phyloP scores from a whole-genome alignment of 176 grass and related monocot species.

The Oryza nivara region DNA sequence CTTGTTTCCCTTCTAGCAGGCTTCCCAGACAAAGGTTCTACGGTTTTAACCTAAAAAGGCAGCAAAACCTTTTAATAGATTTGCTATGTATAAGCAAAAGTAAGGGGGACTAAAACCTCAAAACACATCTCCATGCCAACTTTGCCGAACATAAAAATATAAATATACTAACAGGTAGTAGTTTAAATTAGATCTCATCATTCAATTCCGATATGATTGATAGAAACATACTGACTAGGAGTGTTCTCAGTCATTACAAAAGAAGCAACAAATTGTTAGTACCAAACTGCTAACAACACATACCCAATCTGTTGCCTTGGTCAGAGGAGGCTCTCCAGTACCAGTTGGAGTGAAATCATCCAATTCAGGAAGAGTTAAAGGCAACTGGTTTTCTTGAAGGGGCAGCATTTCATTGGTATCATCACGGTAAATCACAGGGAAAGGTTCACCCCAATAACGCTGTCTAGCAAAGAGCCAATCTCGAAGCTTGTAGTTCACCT shows the following conservation, averaged over 20 bases:
- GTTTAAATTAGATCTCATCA: neutral
- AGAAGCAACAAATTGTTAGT: neutral
- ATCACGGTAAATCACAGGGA: conserved; percentile 71
- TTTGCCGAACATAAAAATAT: conserved; percentile 9
- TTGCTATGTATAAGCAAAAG: neutral
- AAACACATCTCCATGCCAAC: conserved; percentile 1
- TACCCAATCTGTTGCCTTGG: conserved; percentile 95
- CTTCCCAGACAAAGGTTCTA: conserved; percentile 60
- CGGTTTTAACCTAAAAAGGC: conserved; percentile 69
- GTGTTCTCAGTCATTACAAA: conserved; percentile 26
- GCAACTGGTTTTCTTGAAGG: conserved; percentile 75
- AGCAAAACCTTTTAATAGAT: conserved; percentile 30
- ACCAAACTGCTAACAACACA: conserved; percentile 15
- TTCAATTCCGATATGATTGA: neutral
- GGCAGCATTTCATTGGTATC: conserved; percentile 76
- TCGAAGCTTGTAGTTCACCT: conserved; percentile 98
- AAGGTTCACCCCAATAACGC: conserved; percentile 76
- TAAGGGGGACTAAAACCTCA: conserved; percentile 9
- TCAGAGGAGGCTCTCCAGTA: conserved; percentile 90
- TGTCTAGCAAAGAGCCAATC: conserved; percentile 99
- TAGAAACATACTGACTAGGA: neutral
- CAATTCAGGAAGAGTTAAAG: conserved; percentile 59
- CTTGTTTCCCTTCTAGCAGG: conserved; percentile 91
- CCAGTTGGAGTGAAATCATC: conserved; percentile 97
- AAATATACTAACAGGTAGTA: neutral